Evolutionary conservation across 2,329 filamentous ascomycete species (phyloP).

Genomic region (Paecilomyces sp.): DNA sequence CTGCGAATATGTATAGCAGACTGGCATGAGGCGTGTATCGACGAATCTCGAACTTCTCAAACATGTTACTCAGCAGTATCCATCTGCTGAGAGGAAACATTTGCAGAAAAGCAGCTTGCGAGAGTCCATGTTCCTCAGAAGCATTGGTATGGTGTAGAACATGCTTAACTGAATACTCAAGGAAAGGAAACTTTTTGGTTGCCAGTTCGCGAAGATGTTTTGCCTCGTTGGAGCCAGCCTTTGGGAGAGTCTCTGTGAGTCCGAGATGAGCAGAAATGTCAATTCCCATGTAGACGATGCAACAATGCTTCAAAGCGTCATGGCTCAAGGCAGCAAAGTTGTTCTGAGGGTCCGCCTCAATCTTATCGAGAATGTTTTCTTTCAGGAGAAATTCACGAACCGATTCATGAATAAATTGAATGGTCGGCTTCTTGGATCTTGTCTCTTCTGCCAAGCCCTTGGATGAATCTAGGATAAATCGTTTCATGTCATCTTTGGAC

Average conservation of each 20-base stretch:
- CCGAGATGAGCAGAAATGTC: neutral
- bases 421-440: constrained; percentile 10
- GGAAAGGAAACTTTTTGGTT: neutral
- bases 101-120: neutral
- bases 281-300: neutral
- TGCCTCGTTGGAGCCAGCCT: neutral
- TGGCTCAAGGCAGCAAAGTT: constrained; percentile 29
- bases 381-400: constrained; percentile 26
- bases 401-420: constrained; percentile 32
- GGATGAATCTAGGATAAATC: constrained; percentile 17
- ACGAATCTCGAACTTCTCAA: neutral
- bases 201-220: neutral
- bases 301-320: constrained; percentile 32
- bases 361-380: constrained; percentile 16
- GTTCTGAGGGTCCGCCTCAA: constrained; percentile 21
- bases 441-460: constrained; percentile 25
- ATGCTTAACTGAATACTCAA: neutral
- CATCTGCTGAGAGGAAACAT: neutral
- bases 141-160: neutral
- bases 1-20: constrained; percentile 1
- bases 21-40: neutral
- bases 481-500: constrained; percentile 4
- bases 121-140: neutral
- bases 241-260: neutral
- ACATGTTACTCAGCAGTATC: neutral